These are phyloP conservation scores for Alisma plantagoaquatica DNA, from an alignment of 106 monocot genomes.

Conservation along the genomic window DNA sequence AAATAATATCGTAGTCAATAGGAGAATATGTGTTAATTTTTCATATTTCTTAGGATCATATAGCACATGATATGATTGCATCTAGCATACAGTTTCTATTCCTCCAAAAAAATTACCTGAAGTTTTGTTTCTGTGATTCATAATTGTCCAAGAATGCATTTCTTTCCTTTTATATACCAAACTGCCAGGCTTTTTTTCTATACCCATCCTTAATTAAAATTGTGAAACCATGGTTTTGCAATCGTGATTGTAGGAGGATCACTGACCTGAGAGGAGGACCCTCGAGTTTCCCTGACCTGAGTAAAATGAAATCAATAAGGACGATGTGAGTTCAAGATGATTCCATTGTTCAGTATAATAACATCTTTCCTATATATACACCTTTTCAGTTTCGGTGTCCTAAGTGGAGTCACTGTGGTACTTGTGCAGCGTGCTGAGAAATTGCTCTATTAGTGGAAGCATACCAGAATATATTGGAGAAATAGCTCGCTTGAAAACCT, in stretches of 20 bases:
- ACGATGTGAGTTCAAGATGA: slow-evolving; percentile 34
- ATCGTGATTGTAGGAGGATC: slow-evolving; percentile 83
- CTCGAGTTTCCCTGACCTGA: slow-evolving; percentile 50
- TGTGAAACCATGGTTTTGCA: no score
- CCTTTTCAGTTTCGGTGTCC: not conserved
- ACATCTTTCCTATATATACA: not conserved
- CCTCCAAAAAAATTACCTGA: not conserved
- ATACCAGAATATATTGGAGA: slow-evolving; percentile 49
- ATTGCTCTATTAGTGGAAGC: slow-evolving; percentile 57
- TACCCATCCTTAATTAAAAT: no score
- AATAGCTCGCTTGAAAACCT: slow-evolving; percentile 33
- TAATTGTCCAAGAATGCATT: no score
- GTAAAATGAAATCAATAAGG: slow-evolving; percentile 35
- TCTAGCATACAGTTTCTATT: not conserved
- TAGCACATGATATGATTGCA: no score
- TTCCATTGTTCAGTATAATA: no score
- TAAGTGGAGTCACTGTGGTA: not conserved
- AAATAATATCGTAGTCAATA: no score
- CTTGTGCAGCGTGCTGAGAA: slow-evolving; percentile 58
- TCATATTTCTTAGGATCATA: no score
- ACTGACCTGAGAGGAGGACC: slow-evolving; percentile 52
- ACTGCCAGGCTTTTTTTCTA: no score
- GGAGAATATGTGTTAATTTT: no score
- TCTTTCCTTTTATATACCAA: no score
- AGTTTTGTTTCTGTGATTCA: not conserved